phyloP scores from a whole-genome alignment of 2,329 filamentous ascomycete species.

The Colletotrichum sp. region DNA sequence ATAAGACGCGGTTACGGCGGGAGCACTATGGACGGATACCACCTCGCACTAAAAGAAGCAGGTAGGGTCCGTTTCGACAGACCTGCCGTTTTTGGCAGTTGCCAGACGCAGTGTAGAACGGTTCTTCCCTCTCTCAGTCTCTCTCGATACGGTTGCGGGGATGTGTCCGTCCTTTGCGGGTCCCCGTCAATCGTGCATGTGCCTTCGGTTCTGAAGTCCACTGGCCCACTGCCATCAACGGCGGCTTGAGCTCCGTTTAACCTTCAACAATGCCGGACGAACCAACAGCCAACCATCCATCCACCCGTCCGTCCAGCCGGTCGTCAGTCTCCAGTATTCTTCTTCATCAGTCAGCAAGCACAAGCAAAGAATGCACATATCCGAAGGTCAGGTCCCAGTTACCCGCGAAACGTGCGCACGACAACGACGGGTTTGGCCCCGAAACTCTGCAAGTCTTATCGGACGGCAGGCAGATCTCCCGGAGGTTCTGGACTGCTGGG shows the following conservation, averaged over 20 bases:
- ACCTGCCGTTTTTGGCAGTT: neutral
- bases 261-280: neutral
- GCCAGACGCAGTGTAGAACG: neutral
- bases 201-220: neutral
- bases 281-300: neutral
- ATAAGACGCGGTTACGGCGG: neutral
- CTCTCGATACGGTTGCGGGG: neutral
- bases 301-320: neutral
- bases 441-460: neutral
- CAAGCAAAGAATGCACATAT: neutral
- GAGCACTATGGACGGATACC: neutral
- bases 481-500: neutral
- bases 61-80: neutral
- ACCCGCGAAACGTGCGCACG: neutral
- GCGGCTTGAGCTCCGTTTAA: neutral
- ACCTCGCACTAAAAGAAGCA: neutral
- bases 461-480: constrained; percentile 2
- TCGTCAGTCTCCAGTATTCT: neutral
- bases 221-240: neutral
- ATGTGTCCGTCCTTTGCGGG: neutral
- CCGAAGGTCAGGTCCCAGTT: neutral
- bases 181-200: neutral
- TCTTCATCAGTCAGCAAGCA: neutral
- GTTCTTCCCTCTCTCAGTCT: neutral
- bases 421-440: neutral